Evolutionary conservation across 2,329 filamentous ascomycete species (phyloP).

Genomic region (Neofusicoccum kwambonambiense): DNA sequence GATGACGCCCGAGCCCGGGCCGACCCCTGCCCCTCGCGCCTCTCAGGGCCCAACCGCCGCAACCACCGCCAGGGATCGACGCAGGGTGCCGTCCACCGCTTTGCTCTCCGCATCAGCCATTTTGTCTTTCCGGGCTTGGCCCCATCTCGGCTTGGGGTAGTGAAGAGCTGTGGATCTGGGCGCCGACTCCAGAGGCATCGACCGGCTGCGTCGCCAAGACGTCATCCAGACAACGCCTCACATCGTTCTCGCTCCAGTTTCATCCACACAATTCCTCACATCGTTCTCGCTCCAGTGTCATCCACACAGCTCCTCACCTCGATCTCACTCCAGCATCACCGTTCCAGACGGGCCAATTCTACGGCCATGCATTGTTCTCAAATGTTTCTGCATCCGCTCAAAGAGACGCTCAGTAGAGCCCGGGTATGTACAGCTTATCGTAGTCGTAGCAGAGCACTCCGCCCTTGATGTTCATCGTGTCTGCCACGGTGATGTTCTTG

Average conservation of each 20-base stretch:
- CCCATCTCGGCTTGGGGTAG: neutral
- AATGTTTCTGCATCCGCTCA: neutral
- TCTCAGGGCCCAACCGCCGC: constrained; percentile 4
- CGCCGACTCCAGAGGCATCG: no score
- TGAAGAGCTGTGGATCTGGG: no score
- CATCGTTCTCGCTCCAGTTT: no score
- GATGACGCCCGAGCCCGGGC: constrained; percentile 4
- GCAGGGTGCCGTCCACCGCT: neutral
- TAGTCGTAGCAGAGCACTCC: constrained; percentile 18
- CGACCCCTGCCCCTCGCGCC: neutral
- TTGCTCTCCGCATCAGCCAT: neutral
- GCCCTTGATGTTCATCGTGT: constrained; percentile 18
- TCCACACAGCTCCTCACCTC: no score
- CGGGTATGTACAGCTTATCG: constrained; percentile 2
- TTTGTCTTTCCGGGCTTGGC: neutral
- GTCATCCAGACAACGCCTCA: no score
- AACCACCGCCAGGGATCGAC: neutral
- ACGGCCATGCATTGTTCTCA: no score
- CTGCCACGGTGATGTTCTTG: constrained; percentile 14
- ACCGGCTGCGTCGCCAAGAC: no score
- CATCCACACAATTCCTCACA: no score
- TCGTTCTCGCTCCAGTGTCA: no score
- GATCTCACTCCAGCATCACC: no score
- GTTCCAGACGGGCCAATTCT: no score
- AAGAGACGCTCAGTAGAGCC: neutral